Evolutionary conservation across 2,329 filamentous ascomycete genomes (phyloP).

Genomic region (Myriosclerotinia curreyana): DNA sequence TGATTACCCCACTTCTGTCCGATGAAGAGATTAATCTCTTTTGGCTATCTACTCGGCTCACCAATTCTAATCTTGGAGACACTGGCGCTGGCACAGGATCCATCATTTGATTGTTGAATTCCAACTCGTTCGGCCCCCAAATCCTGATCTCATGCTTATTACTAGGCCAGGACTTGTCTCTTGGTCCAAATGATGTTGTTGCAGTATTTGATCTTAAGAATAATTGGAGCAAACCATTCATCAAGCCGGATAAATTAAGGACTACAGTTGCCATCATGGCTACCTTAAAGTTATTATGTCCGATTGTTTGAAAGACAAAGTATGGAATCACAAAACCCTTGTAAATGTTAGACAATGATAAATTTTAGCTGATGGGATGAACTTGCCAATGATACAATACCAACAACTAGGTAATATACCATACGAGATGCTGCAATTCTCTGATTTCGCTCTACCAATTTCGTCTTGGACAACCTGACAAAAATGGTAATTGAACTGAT

Average conservation of each 20-base stretch:
- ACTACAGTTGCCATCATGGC: constrained; percentile 64
- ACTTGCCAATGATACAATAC: constrained; percentile 56
- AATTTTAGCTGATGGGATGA: constrained; percentile 18
- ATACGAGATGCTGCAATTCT: constrained; percentile 64
- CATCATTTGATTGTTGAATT: constrained; percentile 33
- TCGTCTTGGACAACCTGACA: constrained; percentile 53
- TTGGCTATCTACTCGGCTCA: constrained; percentile 29
- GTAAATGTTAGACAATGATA: constrained; percentile 34
- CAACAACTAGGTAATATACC: constrained; percentile 61
- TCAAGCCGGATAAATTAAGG: constrained; percentile 62
- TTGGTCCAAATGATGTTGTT: constrained; percentile 52
- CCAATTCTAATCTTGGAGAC: constrained; percentile 23
- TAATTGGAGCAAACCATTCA: constrained; percentile 63
- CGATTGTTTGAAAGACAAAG: constrained; percentile 56
- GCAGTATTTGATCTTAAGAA: constrained; percentile 63
- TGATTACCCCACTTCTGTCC: constrained; percentile 32
- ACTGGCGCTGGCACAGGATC: constrained; percentile 34
- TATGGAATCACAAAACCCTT: constrained; percentile 61
- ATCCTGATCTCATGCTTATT: constrained; percentile 49
- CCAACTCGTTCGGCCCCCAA: constrained; percentile 44
- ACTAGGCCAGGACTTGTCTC: constrained; percentile 47
- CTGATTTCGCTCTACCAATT: constrained; percentile 56
- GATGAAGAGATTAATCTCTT: constrained; percentile 27
- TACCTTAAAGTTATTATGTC: constrained; percentile 47
- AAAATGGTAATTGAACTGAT: constrained; percentile 54